Base-by-base conservation (phyloP, 495 filamentous ascomycete species). In the Penicillium odoratum region DNA sequence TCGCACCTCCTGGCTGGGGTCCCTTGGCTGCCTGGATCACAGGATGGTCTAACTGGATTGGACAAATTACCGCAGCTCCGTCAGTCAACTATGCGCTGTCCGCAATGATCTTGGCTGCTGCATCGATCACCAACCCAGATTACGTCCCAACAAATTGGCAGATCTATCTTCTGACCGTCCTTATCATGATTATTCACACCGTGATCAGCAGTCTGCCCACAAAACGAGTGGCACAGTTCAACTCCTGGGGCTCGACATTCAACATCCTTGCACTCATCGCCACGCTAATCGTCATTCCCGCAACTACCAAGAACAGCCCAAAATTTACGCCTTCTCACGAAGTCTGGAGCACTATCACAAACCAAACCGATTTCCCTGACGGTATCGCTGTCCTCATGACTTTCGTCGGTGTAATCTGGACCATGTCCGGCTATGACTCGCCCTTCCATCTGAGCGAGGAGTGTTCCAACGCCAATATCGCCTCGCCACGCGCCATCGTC, bases 361-460 rank as follows among this genome's bases (percentile, higher is more conserved):
- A 86, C 51, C 78, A 83, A 29, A 91, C 88, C 2, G 83, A 87
- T 54, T 92, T 81, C 65, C 88, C 89, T 0, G 79, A 85, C 47
- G 89, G 89, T 28, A 72, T 92, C 43, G 83, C 87, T 0, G 78
- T 91, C 3, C 73, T 91, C 13, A 91, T 92, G 89, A 87, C 85
- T 49, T 92, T 92, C 67, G 79, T 92, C 36, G 68, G 70, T 15
- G 77, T 80, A n/a, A 80, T 86, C 61, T 85, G 83, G 83, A 85
- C 82, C 15, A 86, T 86, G 83, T 79, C 75, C 31, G 84, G 87
- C 33, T 90, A 90, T 67, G 88, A 92, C 66, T 82, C 83, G 0
- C 85, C 88, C 0, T 92, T 92, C 66, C 89, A 92, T 69, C 69
- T 92, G 25, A 83, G 82, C 34, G 89, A 92, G 58, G 89, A 92